Base-by-base conservation (phyloP, 306 rosid species). In the Prunus mume region DNA sequence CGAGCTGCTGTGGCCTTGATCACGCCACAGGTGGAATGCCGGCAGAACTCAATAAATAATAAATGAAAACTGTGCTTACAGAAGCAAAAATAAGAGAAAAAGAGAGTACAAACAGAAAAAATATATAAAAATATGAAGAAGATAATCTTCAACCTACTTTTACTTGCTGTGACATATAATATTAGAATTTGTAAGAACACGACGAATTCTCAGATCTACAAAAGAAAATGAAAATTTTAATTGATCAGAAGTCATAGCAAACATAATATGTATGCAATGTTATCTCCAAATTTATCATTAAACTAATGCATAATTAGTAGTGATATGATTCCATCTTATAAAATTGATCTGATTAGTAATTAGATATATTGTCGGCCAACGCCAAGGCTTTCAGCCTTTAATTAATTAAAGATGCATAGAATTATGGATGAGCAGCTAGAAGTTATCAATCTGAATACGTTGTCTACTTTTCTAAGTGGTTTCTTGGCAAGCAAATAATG, bases 401-500 rank as follows among this genome's bases (percentile, higher is more conserved):
- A 32, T n/a, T 41, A 54, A 71, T 22, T 72, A 3, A 34, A 38
- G 7, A 3, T 28, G 10, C 47, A n/a, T 3, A 69, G 1, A 54
- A 28, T 52, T 52, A 71, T 32, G 75, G 49, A 52, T 68, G 34
- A 34, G 43, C 51, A 54, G 52, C 34, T 52, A 52, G 63, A 70
- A 9, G 73, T 15, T 11, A 49, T 69, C 73, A 69, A 70, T 32
- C 75, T 71, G 6, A 18, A 27, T 9, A 8, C 19, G 32, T 22
- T 32, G 41, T 49, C 34, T 41, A 8, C 30, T 50, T 65, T 65
- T 32, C 52, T 17, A 64, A 65, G 32, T 38, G 51, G 63, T 34
- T 50, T 80, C 72, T 80, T 78, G 83, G 87, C 66, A 76, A 84
- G 80, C 85, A 86, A 84, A 79, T 84, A 78, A 86, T 64, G 47